Base-by-base conservation (phyloP, 345 rosid species). In the Populus nigra region DNA sequence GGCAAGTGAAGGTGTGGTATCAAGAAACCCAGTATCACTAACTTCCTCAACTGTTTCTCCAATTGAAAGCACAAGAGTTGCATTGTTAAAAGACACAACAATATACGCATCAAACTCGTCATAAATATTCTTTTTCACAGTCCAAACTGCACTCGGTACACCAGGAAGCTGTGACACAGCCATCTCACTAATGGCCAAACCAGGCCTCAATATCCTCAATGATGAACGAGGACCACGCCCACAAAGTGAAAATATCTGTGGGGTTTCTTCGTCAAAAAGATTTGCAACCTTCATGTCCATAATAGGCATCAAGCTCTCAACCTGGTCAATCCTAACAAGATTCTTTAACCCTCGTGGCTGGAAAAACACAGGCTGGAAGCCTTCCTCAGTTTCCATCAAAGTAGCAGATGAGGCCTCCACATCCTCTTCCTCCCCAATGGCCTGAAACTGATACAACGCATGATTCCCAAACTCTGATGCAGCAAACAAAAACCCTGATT, bases 161-260 rank as follows among this genome's bases (percentile, higher is more conserved):
- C 98, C 99, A 77, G 99, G 99, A 84, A 96, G 99, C 94, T 88
- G 97, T 41, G 99, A 96, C 68, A 93, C 99, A 68, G 97, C 99
- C 98, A 93, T 96, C 86, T 96, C 99, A 68, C 91, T 89, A 73
- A 96, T 87, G 62, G 99, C 99, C 87, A 96, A 87, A 65, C 99
- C 98, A 36, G 99, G 96, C 76, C 97, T 91, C 65, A 96, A 76
- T 76, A 96, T 92, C 88, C 99, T 92, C 59, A 93, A 81, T 15
- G 98, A 91, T 7, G 99, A 96, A 47, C 99, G 94, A 35, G 99
- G 97, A 79, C 99, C 99, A 36, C 98, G 89, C 3, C 99, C 99
- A 78, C 99, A 96, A 22, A 96, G 90, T 9, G 94, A 84, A 81
- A 89, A 93, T 69, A 96, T 89, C 85, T 96, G 99, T 65, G 99